A percentile compares a stretch with the other conserved stretches of the same genome.
phyloP scores from a whole-genome alignment of 106 monocot genomes.

The Amphibolis antarctica region DNA sequence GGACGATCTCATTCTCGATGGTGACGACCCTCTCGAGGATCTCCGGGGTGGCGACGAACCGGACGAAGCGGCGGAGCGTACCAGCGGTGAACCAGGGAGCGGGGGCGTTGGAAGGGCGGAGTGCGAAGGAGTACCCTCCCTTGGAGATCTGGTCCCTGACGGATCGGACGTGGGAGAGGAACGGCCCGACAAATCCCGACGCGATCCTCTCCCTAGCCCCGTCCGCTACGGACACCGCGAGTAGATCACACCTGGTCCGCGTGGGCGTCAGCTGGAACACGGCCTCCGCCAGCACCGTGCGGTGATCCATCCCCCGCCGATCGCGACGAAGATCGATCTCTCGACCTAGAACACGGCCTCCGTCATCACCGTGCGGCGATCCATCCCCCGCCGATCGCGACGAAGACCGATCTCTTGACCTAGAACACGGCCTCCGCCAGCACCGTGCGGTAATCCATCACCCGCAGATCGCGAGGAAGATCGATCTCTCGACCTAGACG shows the following conservation, averaged over 20 bases:
- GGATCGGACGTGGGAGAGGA: conserved; percentile 11
- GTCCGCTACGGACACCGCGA: background rate
- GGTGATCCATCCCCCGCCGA: conserved; percentile 1
- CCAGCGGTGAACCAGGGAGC: conserved; percentile 17
- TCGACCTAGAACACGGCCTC: too few species aligned
- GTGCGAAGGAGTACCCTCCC: conserved; percentile 17
- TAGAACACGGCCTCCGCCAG: background rate
- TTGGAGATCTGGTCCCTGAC: conserved; percentile 20
- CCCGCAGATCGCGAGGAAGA: too few species aligned
- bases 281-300: conserved; percentile 9
- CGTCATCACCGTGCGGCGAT: conserved; percentile 7
- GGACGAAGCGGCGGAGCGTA: conserved; percentile 11
- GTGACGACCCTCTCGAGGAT: conserved; percentile 13
- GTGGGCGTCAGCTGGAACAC: conserved; percentile 25
- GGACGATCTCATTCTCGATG: conserved; percentile 16
- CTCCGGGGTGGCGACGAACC: conserved; percentile 17
- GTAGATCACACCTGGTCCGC: conserved; percentile 17
- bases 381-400: background rate
- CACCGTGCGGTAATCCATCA: conserved; percentile 8
- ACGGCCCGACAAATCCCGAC: conserved; percentile 12
- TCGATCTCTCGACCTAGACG: too few species aligned
- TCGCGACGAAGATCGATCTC: too few species aligned
- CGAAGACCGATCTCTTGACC: too few species aligned
- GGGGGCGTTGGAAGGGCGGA: conserved; percentile 1
- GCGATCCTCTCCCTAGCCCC: conserved; percentile 17